Conservation (phyloP, 768 basidiomycete genomes). For the Psilocybe cubensis region DNA sequence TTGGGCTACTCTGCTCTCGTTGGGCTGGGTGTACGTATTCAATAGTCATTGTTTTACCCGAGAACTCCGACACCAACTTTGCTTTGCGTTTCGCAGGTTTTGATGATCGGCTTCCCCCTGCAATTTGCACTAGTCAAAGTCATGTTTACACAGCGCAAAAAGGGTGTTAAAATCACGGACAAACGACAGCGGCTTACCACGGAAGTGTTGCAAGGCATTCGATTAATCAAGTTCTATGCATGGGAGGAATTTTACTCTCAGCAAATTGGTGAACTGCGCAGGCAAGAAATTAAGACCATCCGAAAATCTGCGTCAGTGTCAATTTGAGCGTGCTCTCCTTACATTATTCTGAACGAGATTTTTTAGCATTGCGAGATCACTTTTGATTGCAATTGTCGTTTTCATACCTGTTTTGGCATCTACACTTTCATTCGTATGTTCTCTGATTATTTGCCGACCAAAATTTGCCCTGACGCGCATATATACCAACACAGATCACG, state of each 20-base stretch:
- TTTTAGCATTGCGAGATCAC: conserved; percentile 37
- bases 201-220: conserved; percentile 71
- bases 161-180: conserved; percentile 69
- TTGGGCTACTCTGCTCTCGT: conserved; percentile 75
- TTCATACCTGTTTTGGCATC: conserved; percentile 58
- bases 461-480: neutral
- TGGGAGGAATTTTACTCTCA: conserved; percentile 58
- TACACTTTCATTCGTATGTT: conserved; percentile 53
- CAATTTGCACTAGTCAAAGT: conserved; percentile 55
- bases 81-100: conserved; percentile 33
- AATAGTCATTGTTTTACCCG: neutral
- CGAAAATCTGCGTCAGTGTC: conserved; percentile 40
- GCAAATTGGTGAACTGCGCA: conserved; percentile 44
- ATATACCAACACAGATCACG: conserved; percentile 49
- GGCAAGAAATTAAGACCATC: conserved; percentile 42
- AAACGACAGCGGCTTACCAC: conserved; percentile 64
- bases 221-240: conserved; percentile 66
- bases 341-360: neutral
- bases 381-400: conserved; percentile 46
- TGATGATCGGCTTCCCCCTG: conserved; percentile 61
- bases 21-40: conserved; percentile 50
- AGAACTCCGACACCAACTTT: neutral
- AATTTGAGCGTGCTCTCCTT: neutral
- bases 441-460: neutral
- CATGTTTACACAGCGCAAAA: conserved; percentile 58